Conservation (phyloP, 768 basidiomycete species). For the Podaxis mareebaensis region DNA sequence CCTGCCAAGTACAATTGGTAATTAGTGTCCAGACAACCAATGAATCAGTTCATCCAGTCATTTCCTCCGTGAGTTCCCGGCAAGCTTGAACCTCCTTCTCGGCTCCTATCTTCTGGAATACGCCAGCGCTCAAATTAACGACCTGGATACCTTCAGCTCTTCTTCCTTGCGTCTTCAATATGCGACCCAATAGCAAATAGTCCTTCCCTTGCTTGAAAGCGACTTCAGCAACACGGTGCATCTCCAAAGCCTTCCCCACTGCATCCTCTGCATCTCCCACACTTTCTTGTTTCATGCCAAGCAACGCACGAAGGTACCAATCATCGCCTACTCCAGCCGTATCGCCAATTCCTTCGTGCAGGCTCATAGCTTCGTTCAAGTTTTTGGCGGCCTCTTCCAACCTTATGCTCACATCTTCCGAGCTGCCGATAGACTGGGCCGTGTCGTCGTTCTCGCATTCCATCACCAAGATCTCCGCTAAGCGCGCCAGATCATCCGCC, state of each 20-base stretch:
- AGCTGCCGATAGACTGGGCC: background rate
- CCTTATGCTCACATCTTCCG: background rate
- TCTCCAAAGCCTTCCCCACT: background rate
- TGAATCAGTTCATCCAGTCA: background rate
- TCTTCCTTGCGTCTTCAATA: background rate
- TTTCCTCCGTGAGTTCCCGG: background rate
- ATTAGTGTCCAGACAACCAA: background rate
- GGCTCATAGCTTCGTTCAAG: background rate
- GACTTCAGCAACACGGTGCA: conserved; percentile 1
- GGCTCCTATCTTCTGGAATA: background rate
- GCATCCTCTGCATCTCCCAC: background rate
- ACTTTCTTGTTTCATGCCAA: background rate
- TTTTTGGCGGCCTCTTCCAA: background rate
- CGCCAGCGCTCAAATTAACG: background rate
- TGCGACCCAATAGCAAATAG: background rate
- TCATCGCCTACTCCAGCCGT: conserved; percentile 1
- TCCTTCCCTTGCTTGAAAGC: conserved; percentile 5
- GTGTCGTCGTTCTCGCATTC: background rate
- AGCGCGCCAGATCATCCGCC: conserved; percentile 20
- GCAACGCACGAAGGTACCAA: background rate
- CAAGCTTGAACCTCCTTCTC: background rate
- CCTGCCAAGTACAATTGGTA: background rate
- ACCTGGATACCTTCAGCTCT: background rate
- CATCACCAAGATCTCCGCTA: background rate
- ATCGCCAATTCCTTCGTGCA: conserved; percentile 6